A percentile compares a stretch with the other conserved stretches of the same genome.
Evolutionary conservation across 345 rosid genomes (phyloP).

Genomic region (Citrus reticulata): DNA sequence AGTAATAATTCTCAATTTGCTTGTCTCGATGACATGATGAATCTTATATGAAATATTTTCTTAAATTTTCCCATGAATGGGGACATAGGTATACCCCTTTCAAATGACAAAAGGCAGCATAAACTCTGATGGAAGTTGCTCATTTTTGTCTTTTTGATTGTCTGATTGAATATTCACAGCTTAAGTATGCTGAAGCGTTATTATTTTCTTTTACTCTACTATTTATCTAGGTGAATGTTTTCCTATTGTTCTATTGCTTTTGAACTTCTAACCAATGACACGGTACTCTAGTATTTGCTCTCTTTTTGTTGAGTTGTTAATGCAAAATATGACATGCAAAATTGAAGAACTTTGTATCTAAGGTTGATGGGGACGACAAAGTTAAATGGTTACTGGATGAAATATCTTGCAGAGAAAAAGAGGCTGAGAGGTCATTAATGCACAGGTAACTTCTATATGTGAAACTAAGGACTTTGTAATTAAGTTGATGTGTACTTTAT

Average conservation of each 20-base stretch:
- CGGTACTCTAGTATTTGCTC: background rate
- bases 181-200: background rate
- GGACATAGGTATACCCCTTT: background rate
- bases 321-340: background rate
- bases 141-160: background rate
- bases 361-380: constrained; percentile 36
- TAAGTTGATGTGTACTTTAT: background rate
- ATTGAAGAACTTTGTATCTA: constrained; percentile 2
- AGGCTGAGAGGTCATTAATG: constrained; percentile 69
- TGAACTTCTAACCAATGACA: background rate
- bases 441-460: constrained; percentile 37
- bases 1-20: background rate
- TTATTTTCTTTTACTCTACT: background rate
- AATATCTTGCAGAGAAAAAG: constrained; percentile 54
- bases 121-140: background rate
- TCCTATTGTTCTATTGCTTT: background rate
- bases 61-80: background rate
- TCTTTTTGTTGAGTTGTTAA: background rate
- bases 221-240: background rate
- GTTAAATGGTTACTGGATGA: constrained; percentile 68
- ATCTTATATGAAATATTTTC: background rate
- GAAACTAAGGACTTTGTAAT: background rate
- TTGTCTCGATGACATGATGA: background rate
- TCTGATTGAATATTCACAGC: background rate
- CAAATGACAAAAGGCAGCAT: background rate